Evolutionary conservation across 2,329 filamentous ascomycete species (phyloP).

Genomic region (Venturia carpophila): DNA sequence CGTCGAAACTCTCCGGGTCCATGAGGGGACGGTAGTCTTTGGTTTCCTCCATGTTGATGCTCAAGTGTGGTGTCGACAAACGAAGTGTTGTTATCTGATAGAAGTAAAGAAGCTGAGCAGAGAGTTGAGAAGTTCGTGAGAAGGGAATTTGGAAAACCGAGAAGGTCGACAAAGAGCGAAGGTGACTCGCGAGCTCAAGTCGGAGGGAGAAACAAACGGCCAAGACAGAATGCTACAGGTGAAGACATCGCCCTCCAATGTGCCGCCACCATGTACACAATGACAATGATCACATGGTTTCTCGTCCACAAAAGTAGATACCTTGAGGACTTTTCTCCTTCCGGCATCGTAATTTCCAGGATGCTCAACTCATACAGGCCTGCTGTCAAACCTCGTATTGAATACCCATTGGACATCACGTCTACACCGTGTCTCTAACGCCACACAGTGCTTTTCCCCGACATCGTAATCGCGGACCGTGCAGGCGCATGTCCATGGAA

Average conservation of each 20-base stretch:
- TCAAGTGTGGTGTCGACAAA: neutral
- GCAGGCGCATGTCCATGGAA: too few relatives aligned
- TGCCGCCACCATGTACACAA: neutral
- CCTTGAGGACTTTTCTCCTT: neutral
- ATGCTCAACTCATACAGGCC: neutral
- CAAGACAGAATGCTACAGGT: neutral
- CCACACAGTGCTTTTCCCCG: neutral
- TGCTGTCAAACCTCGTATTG: neutral
- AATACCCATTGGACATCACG: neutral
- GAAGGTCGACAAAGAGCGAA: neutral
- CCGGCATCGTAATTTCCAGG: neutral
- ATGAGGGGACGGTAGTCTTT: slow-evolving; percentile 1
- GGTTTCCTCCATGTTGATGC: neutral
- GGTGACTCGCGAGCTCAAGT: neutral
- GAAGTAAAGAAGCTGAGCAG: neutral
- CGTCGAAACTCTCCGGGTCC: neutral
- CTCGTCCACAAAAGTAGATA: neutral
- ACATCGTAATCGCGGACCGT: too few relatives aligned
- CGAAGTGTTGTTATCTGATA: neutral
- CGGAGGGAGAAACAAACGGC: neutral
- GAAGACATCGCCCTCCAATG: neutral
- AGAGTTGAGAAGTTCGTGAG: neutral
- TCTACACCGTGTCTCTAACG: neutral
- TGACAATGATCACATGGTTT: neutral
- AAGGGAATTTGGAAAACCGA: neutral